phyloP scores from a whole-genome alignment of 257 asterid species.

The Hygrophila difformis region DNA sequence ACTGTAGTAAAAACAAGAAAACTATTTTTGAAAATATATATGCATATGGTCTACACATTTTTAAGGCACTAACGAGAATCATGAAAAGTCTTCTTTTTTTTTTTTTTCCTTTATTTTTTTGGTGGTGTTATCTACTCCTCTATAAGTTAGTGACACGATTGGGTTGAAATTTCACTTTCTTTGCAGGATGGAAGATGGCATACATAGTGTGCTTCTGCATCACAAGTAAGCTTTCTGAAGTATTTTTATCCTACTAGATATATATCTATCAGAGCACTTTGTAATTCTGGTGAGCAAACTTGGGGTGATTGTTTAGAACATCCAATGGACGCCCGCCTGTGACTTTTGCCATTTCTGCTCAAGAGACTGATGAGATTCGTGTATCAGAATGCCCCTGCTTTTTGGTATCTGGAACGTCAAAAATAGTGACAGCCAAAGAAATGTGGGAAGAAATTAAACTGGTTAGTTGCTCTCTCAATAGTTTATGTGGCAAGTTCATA shows the following conservation, averaged over 20 bases:
- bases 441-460: conserved; percentile 93
- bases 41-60: too few species aligned
- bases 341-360: conserved; percentile 82
- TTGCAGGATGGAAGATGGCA: conserved; percentile 23
- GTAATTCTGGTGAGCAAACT: conserved; percentile 5
- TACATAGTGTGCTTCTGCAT: conserved; percentile 59
- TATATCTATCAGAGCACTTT: conserved; percentile 14
- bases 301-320: conserved; percentile 36
- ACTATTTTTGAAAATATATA: too few species aligned
- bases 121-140: neutral
- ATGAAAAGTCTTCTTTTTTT: too few species aligned
- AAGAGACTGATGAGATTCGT: conserved; percentile 59
- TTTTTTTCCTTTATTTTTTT: too few species aligned
- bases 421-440: conserved; percentile 71
- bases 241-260: neutral
- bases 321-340: conserved; percentile 64
- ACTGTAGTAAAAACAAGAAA: too few species aligned
- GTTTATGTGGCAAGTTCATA: conserved; percentile 8
- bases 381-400: conserved; percentile 89
- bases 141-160: neutral
- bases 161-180: neutral
- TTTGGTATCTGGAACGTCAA: conserved; percentile 64
- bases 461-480: conserved; percentile 28
- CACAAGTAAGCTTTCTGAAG: conserved; percentile 45
- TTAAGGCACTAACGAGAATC: too few species aligned